Percentiles rank a stretch among this genome's conserved stretches.
These are phyloP conservation scores for Suzukiozyma palmioleophila DNA, from an alignment of 1,139 yeast genomes.

Conservation along the genomic window DNA sequence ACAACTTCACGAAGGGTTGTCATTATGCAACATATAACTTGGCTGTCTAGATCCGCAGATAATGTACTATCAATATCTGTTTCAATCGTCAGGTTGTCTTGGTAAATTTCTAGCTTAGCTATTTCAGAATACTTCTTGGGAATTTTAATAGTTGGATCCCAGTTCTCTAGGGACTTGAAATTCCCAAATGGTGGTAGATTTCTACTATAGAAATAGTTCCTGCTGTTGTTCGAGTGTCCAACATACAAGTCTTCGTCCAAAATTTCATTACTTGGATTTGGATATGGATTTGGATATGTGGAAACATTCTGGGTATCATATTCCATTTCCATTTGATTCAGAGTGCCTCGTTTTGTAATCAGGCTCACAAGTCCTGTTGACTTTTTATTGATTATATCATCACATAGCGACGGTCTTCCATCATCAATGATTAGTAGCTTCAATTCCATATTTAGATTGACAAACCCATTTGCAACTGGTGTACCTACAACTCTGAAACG, in stretches of 20 bases:
- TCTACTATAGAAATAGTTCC: conserved; percentile 23
- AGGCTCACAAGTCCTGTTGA: conserved; percentile 25
- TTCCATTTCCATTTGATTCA: conserved; percentile 3
- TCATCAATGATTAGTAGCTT: conserved; percentile 33
- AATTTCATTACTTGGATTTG: conserved; percentile 21
- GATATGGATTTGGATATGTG: conserved; percentile 28
- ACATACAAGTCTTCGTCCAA: conserved; percentile 11
- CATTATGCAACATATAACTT: conserved; percentile 28
- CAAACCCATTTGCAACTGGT: conserved; percentile 26
- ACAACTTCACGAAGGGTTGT: conserved; percentile 32
- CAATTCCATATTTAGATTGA: conserved; percentile 24
- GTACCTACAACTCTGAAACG: conserved; percentile 40
- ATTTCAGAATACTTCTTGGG: conserved; percentile 35
- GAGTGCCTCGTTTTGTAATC: conserved; percentile 14
- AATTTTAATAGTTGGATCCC: conserved; percentile 14
- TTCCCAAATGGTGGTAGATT: conserved; percentile 41
- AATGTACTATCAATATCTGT: conserved; percentile 23
- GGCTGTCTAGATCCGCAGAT: conserved; percentile 29
- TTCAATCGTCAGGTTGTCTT: conserved; percentile 14
- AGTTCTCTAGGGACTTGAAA: conserved; percentile 22
- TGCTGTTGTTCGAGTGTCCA: conserved; percentile 5
- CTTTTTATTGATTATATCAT: conserved; percentile 27
- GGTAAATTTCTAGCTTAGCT: conserved; percentile 36
- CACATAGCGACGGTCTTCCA: conserved; percentile 34
- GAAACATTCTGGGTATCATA: conserved; percentile 9